These are phyloP conservation scores for Lachnellula suecica DNA, from an alignment of 2,329 filamentous ascomycete genomes.

Conservation along the genomic window DNA sequence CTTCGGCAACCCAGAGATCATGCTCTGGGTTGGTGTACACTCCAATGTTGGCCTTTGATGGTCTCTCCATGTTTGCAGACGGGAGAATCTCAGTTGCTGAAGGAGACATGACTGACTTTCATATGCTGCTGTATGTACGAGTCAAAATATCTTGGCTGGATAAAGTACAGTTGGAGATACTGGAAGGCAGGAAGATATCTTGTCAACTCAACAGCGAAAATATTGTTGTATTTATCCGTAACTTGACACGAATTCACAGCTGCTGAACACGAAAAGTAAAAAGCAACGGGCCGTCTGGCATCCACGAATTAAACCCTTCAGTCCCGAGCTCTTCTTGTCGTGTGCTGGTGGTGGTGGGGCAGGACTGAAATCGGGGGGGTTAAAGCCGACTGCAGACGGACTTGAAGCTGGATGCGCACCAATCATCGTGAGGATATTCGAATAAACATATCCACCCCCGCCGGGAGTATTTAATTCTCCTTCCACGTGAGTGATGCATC, in stretches of 20 bases:
- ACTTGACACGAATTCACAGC: too few relatives aligned
- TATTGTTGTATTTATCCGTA: too few relatives aligned
- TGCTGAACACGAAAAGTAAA: background rate
- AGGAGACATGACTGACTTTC: slow-evolving; percentile 22
- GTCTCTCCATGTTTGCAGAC: slow-evolving; percentile 19
- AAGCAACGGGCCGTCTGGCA: background rate
- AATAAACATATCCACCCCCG: background rate
- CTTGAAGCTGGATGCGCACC: slow-evolving; percentile 11
- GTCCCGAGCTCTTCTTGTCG: background rate
- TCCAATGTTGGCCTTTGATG: slow-evolving; percentile 82
- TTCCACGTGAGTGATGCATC: too few relatives aligned
- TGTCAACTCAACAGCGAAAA: too few relatives aligned
- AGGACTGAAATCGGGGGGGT: slow-evolving; percentile 3
- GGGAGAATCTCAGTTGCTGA: slow-evolving; percentile 26
- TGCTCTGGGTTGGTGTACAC: slow-evolving; percentile 94
- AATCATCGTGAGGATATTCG: slow-evolving; percentile 7
- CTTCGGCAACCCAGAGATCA: slow-evolving; percentile 83
- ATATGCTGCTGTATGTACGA: background rate
- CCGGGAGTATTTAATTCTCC: background rate
- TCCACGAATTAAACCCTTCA: background rate
- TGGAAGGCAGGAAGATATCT: background rate
- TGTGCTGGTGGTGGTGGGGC: slow-evolving; percentile 2
- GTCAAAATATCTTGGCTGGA: background rate
- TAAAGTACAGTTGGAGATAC: background rate
- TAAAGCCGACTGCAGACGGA: slow-evolving; percentile 4